Conservation (phyloP, 345 rosid genomes). For the Boechera divaricarpa region DNA sequence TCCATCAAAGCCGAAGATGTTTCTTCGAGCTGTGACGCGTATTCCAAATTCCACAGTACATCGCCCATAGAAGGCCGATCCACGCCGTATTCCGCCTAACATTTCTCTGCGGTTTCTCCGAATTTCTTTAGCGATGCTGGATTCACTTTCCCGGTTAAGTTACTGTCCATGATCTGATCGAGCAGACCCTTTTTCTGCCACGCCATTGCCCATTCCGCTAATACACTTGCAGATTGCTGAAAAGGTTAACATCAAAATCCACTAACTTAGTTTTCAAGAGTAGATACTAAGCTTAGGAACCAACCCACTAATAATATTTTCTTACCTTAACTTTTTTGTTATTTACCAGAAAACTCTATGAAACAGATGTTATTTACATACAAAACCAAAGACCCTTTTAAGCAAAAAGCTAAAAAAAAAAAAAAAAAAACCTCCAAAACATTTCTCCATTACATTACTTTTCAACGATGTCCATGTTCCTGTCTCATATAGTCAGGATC, state of each 20-base stretch:
- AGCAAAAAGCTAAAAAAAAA: too few species aligned
- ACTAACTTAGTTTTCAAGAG: not conserved
- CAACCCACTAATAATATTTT: not conserved
- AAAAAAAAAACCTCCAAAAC: not conserved
- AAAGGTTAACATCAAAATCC: not conserved
- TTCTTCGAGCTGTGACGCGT: constrained; percentile 94
- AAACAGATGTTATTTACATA: constrained; percentile 30
- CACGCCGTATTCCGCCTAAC: constrained; percentile 89
- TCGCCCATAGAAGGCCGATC: constrained; percentile 99
- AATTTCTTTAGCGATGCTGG: constrained; percentile 91
- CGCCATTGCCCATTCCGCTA: not conserved
- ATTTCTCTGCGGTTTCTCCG: constrained; percentile 98
- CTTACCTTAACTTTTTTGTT: not conserved
- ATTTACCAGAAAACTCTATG: constrained; percentile 6
- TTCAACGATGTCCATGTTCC: constrained; percentile 38
- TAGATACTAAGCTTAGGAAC: not conserved
- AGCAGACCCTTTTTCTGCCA: constrained; percentile 75
- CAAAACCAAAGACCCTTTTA: not conserved
- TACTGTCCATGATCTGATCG: constrained; percentile 93
- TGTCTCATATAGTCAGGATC: constrained; percentile 29
- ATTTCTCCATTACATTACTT: not conserved
- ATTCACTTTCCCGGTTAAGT: constrained; percentile 83
- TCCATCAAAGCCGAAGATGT: constrained; percentile 83
- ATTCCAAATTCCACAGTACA: constrained; percentile 95
- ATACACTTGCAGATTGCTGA: not conserved